These are phyloP conservation scores for Candida sojae DNA, from an alignment of 1,139 yeast species.

Conservation along the genomic window DNA sequence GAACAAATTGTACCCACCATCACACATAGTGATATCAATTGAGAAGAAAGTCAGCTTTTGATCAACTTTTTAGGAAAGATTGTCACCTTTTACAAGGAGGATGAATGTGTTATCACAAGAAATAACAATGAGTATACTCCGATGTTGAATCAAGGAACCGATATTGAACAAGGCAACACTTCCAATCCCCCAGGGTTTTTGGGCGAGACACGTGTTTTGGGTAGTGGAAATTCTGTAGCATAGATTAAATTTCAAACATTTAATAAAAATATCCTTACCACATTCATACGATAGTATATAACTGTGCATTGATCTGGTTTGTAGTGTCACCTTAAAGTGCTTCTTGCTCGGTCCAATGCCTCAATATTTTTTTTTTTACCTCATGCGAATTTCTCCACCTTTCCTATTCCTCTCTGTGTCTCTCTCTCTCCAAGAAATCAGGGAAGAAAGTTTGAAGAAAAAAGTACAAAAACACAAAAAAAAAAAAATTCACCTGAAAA, in stretches of 20 bases:
- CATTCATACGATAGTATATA: too few relatives aligned
- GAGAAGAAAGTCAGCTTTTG: conserved; percentile 54
- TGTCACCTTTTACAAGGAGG: conserved; percentile 58
- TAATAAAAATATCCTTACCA: not conserved
- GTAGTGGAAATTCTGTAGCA: conserved; percentile 5
- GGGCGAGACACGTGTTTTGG: conserved; percentile 13
- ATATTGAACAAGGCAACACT: conserved; percentile 19
- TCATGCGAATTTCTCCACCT: conserved; percentile 3
- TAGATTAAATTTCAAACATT: not conserved
- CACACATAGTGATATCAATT: conserved; percentile 62
- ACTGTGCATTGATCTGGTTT: too few relatives aligned
- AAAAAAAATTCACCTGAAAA: not conserved
- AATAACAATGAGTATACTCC: conserved; percentile 39
- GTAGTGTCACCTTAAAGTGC: too few relatives aligned
- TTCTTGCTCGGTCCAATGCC: not conserved
- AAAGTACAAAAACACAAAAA: not conserved
- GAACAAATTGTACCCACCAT: conserved; percentile 63
- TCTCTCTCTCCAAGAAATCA: not conserved
- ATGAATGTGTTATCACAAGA: conserved; percentile 50
- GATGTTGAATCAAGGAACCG: conserved; percentile 22
- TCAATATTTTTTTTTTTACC: not conserved
- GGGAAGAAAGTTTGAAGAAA: not conserved
- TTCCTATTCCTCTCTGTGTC: not conserved
- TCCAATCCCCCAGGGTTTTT: not conserved
- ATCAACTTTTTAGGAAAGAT: conserved; percentile 57